Evolutionary conservation across 345 rosid species (phyloP), one percentile per base, ranked within the genome.

Genomic region (Lepidium africanum): DNA sequence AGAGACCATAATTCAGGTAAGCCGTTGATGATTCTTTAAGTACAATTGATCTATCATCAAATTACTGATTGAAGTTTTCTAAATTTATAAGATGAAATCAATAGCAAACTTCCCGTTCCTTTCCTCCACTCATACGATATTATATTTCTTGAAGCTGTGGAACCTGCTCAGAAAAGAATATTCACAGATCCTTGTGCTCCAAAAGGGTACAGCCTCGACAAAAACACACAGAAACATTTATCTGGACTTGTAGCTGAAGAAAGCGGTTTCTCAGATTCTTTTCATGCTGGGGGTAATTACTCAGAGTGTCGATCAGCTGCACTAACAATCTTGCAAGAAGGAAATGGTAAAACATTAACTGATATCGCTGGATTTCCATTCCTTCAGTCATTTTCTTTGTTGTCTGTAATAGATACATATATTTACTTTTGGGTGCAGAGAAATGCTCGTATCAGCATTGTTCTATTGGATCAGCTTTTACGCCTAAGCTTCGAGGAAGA

Each of bases 291-390:
- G 80, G 99, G 97, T 40, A 94, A 94, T 84, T 94, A 88, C 81
- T 91, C 99, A 2, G 79, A 82, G 82, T 94, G 99, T 82, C 87
- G 96, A 79, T 82, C 97, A 21, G 92, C 92, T 59, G 99, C 96
- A 30, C 62, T 82, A 46, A 60, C 46, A 61, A 78, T 91, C 59
- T 81, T 94, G 76, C 96, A 86, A 30, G 83, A 77, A 59, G 99
- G 83, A 80, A 88, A 83, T 81, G 97, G 99, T 94, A 47, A 33
- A 38, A 11, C 48, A n/a, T 59, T 3, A 51, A 30, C 25, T 11
- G 7, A 27, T 43, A 7, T 16, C 3, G 0, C 19, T 67, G 13
- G 21, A 14, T 46, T 65, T 37, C 16, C 39, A 17, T 60, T 40
- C 33, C 2, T 32, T 33, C 27, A 8, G 6, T 17, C n/a, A 12